Percentiles rank a stretch among this genome's conserved stretches.
These are phyloP conservation scores for Suaeda aralocaspica DNA, from an alignment of 148 eudicot species.

Conservation along the genomic window DNA sequence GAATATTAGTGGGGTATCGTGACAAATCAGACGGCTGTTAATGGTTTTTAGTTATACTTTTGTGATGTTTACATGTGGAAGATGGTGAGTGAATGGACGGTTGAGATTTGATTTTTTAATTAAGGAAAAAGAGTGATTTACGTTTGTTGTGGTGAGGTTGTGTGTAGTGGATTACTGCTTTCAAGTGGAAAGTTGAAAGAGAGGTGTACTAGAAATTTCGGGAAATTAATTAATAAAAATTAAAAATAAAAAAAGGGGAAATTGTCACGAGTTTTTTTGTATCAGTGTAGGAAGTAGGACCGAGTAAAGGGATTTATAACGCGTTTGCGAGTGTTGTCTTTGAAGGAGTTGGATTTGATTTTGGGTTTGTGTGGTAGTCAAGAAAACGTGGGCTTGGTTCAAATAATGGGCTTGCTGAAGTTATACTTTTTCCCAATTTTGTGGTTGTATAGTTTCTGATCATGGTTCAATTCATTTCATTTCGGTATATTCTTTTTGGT, in stretches of 20 bases:
- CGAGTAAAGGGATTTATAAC: too few relatives aligned
- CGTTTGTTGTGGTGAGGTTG: constrained; percentile 7
- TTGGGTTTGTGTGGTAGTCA: background rate
- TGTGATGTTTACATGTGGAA: background rate
- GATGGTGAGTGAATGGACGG: constrained; percentile 6
- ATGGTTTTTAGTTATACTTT: background rate
- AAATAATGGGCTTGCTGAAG: too few relatives aligned
- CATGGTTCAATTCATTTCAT: too few relatives aligned
- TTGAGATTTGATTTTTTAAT: background rate
- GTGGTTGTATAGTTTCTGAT: too few relatives aligned
- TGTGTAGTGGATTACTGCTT: constrained; percentile 11
- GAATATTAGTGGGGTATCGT: constrained; percentile 2
- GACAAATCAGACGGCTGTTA: background rate
- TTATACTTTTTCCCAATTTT: too few relatives aligned
- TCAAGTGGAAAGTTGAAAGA: too few relatives aligned
- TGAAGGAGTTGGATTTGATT: background rate
- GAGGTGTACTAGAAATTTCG: background rate
- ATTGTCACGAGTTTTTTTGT: background rate
- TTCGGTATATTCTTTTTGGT: too few relatives aligned
- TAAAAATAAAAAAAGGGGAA: background rate
- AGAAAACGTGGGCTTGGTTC: background rate
- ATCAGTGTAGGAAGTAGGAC: background rate
- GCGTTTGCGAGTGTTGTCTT: background rate
- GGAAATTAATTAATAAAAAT: too few relatives aligned
- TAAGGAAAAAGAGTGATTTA: background rate